A percentile compares a stretch with the other conserved stretches of the same genome.
Conservation (phyloP, 257 asterid genomes). For the Solanum infundibuliforme region DNA sequence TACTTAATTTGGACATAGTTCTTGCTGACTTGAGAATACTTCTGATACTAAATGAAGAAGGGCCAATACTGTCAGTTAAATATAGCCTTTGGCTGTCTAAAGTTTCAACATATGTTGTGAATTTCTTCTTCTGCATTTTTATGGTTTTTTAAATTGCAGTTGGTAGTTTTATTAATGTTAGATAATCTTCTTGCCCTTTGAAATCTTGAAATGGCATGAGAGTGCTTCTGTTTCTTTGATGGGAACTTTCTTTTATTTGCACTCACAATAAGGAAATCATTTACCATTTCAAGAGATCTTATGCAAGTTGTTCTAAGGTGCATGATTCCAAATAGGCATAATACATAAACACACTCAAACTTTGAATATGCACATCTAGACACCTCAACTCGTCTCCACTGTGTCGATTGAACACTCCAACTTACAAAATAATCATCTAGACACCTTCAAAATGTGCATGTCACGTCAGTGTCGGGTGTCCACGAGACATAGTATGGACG, state of each 20-base stretch:
- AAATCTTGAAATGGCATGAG: background rate
- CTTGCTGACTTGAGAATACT: background rate
- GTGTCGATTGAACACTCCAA: background rate
- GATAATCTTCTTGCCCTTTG: background rate
- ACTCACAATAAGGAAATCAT: background rate
- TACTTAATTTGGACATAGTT: background rate
- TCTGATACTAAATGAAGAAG: background rate
- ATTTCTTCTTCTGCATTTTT: background rate
- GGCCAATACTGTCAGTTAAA: background rate
- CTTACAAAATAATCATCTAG: background rate
- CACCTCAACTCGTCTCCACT: background rate
- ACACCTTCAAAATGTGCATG: background rate
- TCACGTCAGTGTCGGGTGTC: background rate
- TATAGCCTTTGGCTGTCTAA: background rate
- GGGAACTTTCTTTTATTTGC: background rate
- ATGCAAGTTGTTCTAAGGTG: background rate
- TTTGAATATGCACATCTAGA: background rate
- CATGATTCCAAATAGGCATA: background rate
- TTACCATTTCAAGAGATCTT: background rate
- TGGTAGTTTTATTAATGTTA: background rate
- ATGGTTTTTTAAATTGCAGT: background rate
- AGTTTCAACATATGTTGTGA: background rate
- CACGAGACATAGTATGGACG: fast-evolving
- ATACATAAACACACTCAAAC: background rate
- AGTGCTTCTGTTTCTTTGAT: background rate